A percentile compares a stretch with the other conserved stretches of the same genome.
phyloP scores from a whole-genome alignment of 1,284 basidiomycete species.

The Heterobasidion occidentale region DNA sequence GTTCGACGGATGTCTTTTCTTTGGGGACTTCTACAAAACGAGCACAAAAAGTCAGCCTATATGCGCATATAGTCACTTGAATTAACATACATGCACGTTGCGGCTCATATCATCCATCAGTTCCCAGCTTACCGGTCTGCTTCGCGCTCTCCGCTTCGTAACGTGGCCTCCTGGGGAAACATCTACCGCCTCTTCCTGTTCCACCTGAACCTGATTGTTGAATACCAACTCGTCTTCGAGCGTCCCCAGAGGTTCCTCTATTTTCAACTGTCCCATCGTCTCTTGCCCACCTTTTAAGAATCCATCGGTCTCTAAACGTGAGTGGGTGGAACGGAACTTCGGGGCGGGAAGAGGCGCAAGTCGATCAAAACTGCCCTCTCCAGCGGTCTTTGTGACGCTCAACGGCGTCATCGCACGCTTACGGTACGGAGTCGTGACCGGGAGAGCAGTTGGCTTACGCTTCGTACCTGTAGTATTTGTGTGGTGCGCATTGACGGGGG shows the following conservation, averaged over 20 bases:
- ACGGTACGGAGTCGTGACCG: slow-evolving; percentile 32
- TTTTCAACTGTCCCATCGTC: slow-evolving; percentile 55
- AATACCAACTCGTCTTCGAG: slow-evolving; percentile 35
- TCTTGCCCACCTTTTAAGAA: slow-evolving; percentile 55
- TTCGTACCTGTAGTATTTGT: slow-evolving; percentile 38
- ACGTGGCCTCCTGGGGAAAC: slow-evolving; percentile 69
- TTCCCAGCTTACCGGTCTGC: slow-evolving; percentile 60
- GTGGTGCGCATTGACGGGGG: slow-evolving; percentile 8
- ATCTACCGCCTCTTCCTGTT: slow-evolving; percentile 52
- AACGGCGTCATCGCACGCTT: slow-evolving; percentile 26
- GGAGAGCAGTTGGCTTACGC: slow-evolving; percentile 56
- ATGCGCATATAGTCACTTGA: slow-evolving; percentile 5
- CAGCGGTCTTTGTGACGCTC: slow-evolving; percentile 18
- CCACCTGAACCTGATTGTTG: slow-evolving; percentile 22
- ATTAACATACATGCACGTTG: slow-evolving; percentile 21
- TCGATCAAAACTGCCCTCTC: slow-evolving; percentile 37
- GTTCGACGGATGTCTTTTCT: slow-evolving; percentile 1
- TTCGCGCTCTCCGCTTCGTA: slow-evolving; percentile 60
- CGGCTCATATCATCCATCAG: slow-evolving; percentile 42
- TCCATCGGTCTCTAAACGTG: slow-evolving; percentile 55
- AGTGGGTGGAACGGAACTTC: slow-evolving; percentile 52
- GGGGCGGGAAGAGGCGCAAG: slow-evolving; percentile 58
- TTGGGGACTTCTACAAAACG: slow-evolving; percentile 1
- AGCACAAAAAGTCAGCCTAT: neutral
- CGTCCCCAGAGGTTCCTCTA: slow-evolving; percentile 32